Percentiles rank a stretch among this genome's conserved stretches.
phyloP scores from a whole-genome alignment of 306 rosid genomes.

The Adenanthera pavonina region DNA sequence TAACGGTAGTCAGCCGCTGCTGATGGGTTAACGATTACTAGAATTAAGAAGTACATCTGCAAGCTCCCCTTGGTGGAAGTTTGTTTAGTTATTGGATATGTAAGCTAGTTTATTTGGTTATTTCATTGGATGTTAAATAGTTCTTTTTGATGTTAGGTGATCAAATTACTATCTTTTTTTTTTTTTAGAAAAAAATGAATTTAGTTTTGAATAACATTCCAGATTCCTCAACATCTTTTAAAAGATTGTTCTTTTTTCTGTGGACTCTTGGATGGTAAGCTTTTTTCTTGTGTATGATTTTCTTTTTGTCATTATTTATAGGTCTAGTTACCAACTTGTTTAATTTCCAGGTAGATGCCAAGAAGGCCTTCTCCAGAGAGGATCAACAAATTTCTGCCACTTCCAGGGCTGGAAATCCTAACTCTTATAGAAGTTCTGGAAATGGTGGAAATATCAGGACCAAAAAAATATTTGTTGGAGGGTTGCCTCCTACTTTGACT shows the following conservation, averaged over 20 bases:
- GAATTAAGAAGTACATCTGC: neutral
- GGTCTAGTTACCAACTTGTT: slow-evolving; percentile 27
- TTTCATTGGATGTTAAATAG: slow-evolving; percentile 10
- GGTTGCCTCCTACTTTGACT: slow-evolving; percentile 83
- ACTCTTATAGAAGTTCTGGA: slow-evolving; percentile 67
- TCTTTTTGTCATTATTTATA: slow-evolving; percentile 17
- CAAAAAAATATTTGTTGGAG: slow-evolving; percentile 97
- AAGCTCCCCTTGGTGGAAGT: neutral
- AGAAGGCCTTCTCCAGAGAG: slow-evolving; percentile 96
- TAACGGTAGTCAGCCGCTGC: neutral
- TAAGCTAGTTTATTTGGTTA: neutral
- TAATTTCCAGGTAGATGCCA: slow-evolving; percentile 89
- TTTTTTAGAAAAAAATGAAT: neutral
- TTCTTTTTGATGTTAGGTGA: neutral
- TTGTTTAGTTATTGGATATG: neutral
- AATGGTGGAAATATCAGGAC: slow-evolving; percentile 87
- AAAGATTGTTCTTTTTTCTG: neutral
- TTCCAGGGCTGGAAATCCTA: slow-evolving; percentile 69
- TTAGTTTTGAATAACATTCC: neutral
- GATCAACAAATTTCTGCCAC: slow-evolving; percentile 86
- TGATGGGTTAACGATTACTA: neutral
- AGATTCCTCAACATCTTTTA: neutral
- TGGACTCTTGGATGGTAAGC: slow-evolving; percentile 15
- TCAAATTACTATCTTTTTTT: neutral
- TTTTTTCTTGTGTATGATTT: neutral